These are phyloP conservation scores for Phytophthora pini DNA, from an alignment of 352 stramenopile species.

Conservation along the genomic window DNA sequence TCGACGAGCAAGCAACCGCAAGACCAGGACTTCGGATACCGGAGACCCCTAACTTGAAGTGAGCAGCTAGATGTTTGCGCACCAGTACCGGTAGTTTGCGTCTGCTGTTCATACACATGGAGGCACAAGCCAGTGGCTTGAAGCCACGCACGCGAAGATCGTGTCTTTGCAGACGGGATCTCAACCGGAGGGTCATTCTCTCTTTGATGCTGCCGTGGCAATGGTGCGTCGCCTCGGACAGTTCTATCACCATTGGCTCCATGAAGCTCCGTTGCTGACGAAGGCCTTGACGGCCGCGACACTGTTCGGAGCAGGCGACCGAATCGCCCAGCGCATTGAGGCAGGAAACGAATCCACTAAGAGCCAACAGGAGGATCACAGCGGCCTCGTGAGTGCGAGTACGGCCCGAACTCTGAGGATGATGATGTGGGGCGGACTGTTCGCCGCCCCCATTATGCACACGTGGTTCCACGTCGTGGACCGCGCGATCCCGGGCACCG, in stretches of 20 bases:
- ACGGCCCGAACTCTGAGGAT: constrained; percentile 4
- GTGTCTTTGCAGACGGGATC: constrained; percentile 16
- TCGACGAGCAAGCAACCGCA: background rate
- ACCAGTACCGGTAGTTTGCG: too few relatives aligned
- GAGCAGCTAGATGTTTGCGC: too few relatives aligned
- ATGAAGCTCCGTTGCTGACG: constrained; percentile 46
- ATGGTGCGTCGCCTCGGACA: constrained; percentile 27
- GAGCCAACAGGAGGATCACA: constrained; percentile 8
- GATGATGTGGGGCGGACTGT: constrained; percentile 70
- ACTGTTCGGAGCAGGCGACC: constrained; percentile 52
- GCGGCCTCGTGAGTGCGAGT: constrained; percentile 4
- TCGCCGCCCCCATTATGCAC: constrained; percentile 82
- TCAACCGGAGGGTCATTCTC: constrained; percentile 2
- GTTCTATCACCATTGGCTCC: constrained; percentile 47
- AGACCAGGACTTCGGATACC: background rate
- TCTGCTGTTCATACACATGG: background rate
- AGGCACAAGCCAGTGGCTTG: background rate
- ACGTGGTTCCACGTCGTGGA: constrained; percentile 87
- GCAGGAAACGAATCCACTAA: background rate
- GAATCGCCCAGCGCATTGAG: constrained; percentile 43
- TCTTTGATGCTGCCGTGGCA: background rate
- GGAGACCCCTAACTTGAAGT: background rate
- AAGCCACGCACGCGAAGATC: constrained; percentile 8
- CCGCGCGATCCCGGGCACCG: constrained; percentile 27
- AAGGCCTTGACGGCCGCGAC: constrained; percentile 50